These are phyloP conservation scores for Chlorophyllum brunneum DNA, from an alignment of 768 basidiomycete species.

Conservation along the genomic window DNA sequence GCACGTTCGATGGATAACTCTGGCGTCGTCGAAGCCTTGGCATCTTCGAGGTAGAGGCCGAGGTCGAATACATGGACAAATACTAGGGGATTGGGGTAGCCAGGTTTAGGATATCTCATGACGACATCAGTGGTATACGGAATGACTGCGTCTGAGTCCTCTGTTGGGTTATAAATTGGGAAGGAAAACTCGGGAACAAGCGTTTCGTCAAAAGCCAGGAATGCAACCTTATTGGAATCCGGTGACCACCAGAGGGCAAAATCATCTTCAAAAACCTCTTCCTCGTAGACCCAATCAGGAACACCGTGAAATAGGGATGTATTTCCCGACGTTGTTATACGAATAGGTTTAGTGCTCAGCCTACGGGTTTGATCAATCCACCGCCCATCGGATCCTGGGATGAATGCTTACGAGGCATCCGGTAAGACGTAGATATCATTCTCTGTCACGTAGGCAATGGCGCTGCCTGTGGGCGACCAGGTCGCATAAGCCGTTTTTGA, in stretches of 20 bases:
- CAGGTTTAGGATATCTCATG: constrained; percentile 85
- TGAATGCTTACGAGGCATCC: constrained; percentile 50
- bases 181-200: constrained; percentile 81
- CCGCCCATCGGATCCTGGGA: not conserved
- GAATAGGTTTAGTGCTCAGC: constrained; percentile 47
- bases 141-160: constrained; percentile 61
- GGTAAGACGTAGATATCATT: constrained; percentile 90
- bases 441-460: constrained; percentile 79
- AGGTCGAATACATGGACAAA: constrained; percentile 82
- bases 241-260: constrained; percentile 92
- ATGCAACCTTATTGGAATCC: constrained; percentile 70
- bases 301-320: constrained; percentile 89
- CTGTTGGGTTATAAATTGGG: constrained; percentile 88
- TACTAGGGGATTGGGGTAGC: constrained; percentile 85
- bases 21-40: constrained; percentile 4
- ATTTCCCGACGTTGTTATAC: constrained; percentile 79
- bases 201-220: constrained; percentile 85
- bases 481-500: constrained; percentile 74
- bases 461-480: constrained; percentile 84
- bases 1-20: constrained; percentile 34
- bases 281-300: constrained; percentile 97
- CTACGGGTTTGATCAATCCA: constrained; percentile 19
- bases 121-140: constrained; percentile 77
- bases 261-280: constrained; percentile 76
- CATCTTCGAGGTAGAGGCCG: constrained; percentile 40